Evolutionary conservation across 2,329 filamentous ascomycete genomes (phyloP).

Genomic region (Phyllachora maydis): DNA sequence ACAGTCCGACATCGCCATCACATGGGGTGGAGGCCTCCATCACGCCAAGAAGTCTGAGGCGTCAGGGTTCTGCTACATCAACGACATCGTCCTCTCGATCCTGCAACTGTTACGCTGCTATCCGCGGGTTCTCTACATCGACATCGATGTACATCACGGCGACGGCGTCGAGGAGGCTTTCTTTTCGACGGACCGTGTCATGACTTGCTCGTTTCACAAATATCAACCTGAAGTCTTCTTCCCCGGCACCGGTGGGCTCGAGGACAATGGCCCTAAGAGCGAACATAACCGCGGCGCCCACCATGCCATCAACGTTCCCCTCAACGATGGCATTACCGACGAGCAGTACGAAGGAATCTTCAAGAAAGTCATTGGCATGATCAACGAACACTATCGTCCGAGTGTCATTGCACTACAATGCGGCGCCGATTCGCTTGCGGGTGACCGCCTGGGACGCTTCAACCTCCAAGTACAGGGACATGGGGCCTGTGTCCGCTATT

Average conservation of each 20-base stretch:
- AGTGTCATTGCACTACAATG: conserved; percentile 87
- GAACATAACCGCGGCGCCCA: conserved; percentile 75
- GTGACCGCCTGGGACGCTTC: conserved; percentile 84
- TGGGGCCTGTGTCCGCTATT: conserved; percentile 74
- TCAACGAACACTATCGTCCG: conserved; percentile 69
- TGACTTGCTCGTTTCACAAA: conserved; percentile 92
- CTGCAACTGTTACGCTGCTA: conserved; percentile 68
- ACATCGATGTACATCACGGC: conserved; percentile 75
- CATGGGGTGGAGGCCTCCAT: conserved; percentile 92
- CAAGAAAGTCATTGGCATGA: conserved; percentile 56
- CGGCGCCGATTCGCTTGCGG: conserved; percentile 83
- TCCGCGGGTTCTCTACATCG: conserved; percentile 79
- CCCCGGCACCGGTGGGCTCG: conserved; percentile 72
- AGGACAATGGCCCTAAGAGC: conserved; percentile 66
- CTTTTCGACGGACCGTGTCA: conserved; percentile 63
- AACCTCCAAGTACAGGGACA: conserved; percentile 93
- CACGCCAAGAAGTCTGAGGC: conserved; percentile 91
- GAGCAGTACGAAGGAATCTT: conserved; percentile 77
- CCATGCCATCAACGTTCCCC: conserved; percentile 75
- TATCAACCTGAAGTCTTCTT: conserved; percentile 75
- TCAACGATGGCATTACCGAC: conserved; percentile 81
- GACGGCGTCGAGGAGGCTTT: conserved; percentile 77
- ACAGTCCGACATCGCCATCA: conserved; percentile 88
- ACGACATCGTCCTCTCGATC: conserved; percentile 91
- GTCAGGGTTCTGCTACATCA: conserved; percentile 95